Conservation (phyloP, 352 stramenopile species). For the Phytophthora pisi region DNA sequence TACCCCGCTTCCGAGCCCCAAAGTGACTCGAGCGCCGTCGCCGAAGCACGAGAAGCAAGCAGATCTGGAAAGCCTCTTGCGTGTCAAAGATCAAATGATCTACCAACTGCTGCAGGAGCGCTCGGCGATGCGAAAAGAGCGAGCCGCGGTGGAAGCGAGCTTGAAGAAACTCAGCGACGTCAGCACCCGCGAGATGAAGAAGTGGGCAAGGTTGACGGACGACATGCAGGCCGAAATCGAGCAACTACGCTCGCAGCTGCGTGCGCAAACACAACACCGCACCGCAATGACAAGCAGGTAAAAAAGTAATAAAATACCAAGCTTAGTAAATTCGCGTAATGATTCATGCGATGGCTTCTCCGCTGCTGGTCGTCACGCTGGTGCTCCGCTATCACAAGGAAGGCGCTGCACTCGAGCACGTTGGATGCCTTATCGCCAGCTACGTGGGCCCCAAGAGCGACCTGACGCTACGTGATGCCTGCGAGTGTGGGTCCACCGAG, state of each 20-base stretch:
- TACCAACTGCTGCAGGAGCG: slow-evolving; percentile 80
- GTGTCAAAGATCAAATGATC: slow-evolving; percentile 87
- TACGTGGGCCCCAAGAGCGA: too few relatives aligned
- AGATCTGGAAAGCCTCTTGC: slow-evolving; percentile 49
- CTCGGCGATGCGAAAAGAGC: slow-evolving; percentile 56
- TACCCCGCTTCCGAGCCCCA: slow-evolving; percentile 2
- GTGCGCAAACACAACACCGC: slow-evolving; percentile 1
- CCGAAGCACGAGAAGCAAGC: slow-evolving; percentile 16
- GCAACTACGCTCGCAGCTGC: slow-evolving; percentile 46
- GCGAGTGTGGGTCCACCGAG: too few relatives aligned
- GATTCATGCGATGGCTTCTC: too few relatives aligned
- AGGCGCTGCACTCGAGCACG: too few relatives aligned
- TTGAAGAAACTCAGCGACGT: slow-evolving; percentile 70
- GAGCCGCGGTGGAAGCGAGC: slow-evolving; percentile 51
- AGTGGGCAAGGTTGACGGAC: slow-evolving; percentile 80
- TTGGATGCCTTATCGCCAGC: too few relatives aligned
- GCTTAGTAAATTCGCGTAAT: too few relatives aligned
- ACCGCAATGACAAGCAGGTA: background rate
- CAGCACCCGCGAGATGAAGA: slow-evolving; percentile 83
- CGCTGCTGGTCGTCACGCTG: too few relatives aligned
- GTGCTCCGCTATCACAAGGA: too few relatives aligned
- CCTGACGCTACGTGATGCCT: too few relatives aligned
- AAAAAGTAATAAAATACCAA: background rate
- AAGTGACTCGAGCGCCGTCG: slow-evolving; percentile 16
- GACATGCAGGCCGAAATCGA: slow-evolving; percentile 87